A percentile compares a stretch with the other conserved stretches of the same genome.
These are phyloP conservation scores for Tulasnella sp. DNA, from an alignment of 768 basidiomycete species.

Conservation along the genomic window DNA sequence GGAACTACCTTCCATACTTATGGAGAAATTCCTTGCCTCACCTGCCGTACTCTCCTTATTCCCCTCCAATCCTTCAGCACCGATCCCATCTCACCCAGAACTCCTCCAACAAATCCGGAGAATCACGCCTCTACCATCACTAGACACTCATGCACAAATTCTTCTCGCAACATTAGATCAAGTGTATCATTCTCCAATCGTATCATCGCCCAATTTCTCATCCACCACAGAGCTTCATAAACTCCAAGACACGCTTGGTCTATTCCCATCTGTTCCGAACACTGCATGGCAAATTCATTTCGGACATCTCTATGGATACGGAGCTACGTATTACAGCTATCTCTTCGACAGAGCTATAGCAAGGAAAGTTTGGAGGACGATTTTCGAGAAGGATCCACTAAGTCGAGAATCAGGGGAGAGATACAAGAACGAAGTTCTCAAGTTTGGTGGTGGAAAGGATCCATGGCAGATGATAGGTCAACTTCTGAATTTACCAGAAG, in stretches of 20 bases:
- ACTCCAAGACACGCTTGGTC: conserved; percentile 53
- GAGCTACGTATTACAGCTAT: conserved; percentile 96
- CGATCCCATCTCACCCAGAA: conserved; percentile 15
- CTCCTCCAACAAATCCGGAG: conserved; percentile 3
- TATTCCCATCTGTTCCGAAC: conserved; percentile 70
- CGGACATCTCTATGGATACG: conserved; percentile 89
- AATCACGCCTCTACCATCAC: conserved; percentile 26
- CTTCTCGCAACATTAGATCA: conserved; percentile 83
- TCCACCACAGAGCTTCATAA: conserved; percentile 53
- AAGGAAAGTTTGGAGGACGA: conserved; percentile 68
- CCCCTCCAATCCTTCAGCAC: conserved; percentile 13
- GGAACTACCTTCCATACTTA: conserved; percentile 92
- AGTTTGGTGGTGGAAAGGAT: conserved; percentile 77
- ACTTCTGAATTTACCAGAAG: conserved; percentile 47
- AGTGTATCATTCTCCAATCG: conserved; percentile 65
- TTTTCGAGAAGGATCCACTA: conserved; percentile 60
- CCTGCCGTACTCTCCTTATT: conserved; percentile 72
- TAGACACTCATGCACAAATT: conserved; percentile 87
- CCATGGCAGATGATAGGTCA: conserved; percentile 86
- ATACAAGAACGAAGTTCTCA: conserved; percentile 62
- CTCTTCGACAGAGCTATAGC: conserved; percentile 94
- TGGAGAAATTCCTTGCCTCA: conserved; percentile 94
- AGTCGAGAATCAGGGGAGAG: conserved; percentile 63
- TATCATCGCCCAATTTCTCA: conserved; percentile 46
- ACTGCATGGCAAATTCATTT: conserved; percentile 96